Evolutionary conservation across 2,329 filamentous ascomycete genomes (phyloP).

Genomic region (Stagonosporopsis vannaccii): DNA sequence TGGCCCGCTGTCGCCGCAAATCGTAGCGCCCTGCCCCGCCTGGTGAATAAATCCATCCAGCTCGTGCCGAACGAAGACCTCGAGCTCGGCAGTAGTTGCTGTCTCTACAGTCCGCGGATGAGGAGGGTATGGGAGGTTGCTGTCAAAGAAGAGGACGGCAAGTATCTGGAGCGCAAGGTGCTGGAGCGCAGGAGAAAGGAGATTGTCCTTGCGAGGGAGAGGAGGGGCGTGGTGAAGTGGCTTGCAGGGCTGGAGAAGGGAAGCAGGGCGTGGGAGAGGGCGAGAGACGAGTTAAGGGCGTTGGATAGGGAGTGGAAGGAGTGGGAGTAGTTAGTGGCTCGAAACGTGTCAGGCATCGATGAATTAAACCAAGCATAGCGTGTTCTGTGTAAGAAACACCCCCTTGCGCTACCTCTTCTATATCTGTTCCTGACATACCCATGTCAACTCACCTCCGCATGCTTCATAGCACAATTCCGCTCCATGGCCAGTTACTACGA

Average conservation of each 20-base stretch:
- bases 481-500: too few species aligned
- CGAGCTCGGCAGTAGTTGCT: conserved; percentile 64
- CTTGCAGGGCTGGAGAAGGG: conserved; percentile 33
- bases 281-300: conserved; percentile 34
- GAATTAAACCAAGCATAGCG: too few species aligned
- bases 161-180: conserved; percentile 68
- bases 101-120: conserved; percentile 84
- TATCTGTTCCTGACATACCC: too few species aligned
- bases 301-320: conserved; percentile 41
- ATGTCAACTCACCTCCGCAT: too few species aligned
- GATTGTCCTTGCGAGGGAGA: conserved; percentile 53
- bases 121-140: conserved; percentile 73
- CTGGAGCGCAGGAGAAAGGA: conserved; percentile 56
- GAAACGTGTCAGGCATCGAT: too few species aligned
- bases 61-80: conserved; percentile 59
- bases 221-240: conserved; percentile 44
- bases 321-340: conserved; percentile 41
- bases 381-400: too few species aligned
- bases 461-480: too few species aligned
- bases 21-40: conserved; percentile 47
- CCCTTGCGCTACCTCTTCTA: too few species aligned
- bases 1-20: conserved; percentile 66
- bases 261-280: conserved; percentile 33
- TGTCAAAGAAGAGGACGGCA: conserved; percentile 70
- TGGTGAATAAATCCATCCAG: conserved; percentile 63